phyloP scores from a whole-genome alignment of 164 flowering plant species.

The Stephania cephalantha region DNA sequence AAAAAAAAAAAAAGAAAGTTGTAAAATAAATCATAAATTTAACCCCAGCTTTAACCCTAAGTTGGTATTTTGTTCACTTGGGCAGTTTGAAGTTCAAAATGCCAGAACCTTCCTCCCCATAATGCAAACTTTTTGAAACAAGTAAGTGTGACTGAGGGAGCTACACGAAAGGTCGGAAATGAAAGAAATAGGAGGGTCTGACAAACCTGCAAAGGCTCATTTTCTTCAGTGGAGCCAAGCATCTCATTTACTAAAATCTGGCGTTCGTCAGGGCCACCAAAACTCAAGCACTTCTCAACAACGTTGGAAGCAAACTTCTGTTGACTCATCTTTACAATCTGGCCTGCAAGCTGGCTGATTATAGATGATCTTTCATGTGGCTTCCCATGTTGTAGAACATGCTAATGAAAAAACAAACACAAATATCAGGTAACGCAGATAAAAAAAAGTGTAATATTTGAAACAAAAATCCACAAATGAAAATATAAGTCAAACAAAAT shows the following conservation, averaged over 20 bases:
- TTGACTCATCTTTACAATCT: slow-evolving; percentile 88
- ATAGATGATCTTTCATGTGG: slow-evolving; percentile 68
- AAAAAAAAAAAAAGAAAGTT: too few species aligned
- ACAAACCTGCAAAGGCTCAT: slow-evolving; percentile 83
- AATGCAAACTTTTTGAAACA: neutral
- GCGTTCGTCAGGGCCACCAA: slow-evolving; percentile 68
- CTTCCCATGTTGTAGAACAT: slow-evolving; percentile 77
- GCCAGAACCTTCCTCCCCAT: neutral
- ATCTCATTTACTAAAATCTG: slow-evolving; percentile 78
- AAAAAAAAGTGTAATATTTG: too few species aligned
- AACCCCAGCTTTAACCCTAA: too few species aligned
- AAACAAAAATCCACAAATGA: neutral
- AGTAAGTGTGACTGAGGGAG: neutral
- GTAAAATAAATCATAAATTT: too few species aligned
- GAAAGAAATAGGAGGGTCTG: neutral
- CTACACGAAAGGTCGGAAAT: neutral
- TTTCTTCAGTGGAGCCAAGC: slow-evolving; percentile 83
- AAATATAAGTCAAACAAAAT: neutral
- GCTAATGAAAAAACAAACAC: slow-evolving; percentile 32
- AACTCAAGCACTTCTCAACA: slow-evolving; percentile 81
- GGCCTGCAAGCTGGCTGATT: slow-evolving; percentile 75
- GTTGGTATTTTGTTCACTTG: too few species aligned
- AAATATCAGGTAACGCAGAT: slow-evolving; percentile 1
- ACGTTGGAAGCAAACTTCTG: slow-evolving; percentile 97
- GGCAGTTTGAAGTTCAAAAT: neutral